Evolutionary conservation across 2,329 filamentous ascomycete genomes (phyloP).

Genomic region (Claviceps sp.): DNA sequence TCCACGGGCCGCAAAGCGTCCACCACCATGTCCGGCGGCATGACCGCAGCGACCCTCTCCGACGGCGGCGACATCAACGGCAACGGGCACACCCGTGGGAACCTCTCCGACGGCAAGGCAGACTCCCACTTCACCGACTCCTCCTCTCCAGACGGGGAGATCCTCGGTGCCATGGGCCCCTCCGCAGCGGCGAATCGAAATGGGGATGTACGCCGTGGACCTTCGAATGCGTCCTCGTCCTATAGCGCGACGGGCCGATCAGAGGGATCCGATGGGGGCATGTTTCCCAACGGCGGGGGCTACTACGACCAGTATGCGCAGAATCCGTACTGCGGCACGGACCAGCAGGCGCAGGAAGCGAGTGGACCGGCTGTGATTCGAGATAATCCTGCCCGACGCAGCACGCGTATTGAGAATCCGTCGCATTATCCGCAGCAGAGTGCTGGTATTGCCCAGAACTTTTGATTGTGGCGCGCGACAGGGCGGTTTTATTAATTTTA

Average conservation of each 20-base stretch:
- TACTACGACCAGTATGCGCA: constrained; percentile 48
- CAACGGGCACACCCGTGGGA: constrained; percentile 50
- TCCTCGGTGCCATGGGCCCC: constrained; percentile 70
- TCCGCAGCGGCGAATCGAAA: constrained; percentile 50
- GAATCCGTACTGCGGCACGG: constrained; percentile 37
- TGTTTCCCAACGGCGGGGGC: constrained; percentile 32
- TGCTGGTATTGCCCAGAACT: constrained; percentile 93
- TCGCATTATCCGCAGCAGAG: constrained; percentile 84
- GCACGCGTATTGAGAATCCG: constrained; percentile 88
- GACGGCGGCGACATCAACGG: constrained; percentile 45
- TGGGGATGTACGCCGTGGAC: constrained; percentile 68
- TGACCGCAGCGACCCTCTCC: constrained; percentile 52
- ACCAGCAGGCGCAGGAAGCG: constrained; percentile 30
- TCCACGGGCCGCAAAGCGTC: constrained; percentile 72
- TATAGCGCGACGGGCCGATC: constrained; percentile 77
- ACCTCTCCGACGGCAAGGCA: constrained; percentile 55
- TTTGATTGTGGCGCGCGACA: constrained; percentile 22
- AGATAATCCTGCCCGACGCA: constrained; percentile 82
- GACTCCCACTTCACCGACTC: constrained; percentile 44
- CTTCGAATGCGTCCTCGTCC: constrained; percentile 90
- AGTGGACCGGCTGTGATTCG: constrained; percentile 68
- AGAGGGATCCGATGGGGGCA: constrained; percentile 44
- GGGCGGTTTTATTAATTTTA: neutral
- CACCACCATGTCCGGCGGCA: constrained; percentile 73
- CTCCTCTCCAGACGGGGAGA: constrained; percentile 60